Evolutionary conservation across 164 flowering plant genomes (phyloP).

Genomic region (Liquidambar formosana): DNA sequence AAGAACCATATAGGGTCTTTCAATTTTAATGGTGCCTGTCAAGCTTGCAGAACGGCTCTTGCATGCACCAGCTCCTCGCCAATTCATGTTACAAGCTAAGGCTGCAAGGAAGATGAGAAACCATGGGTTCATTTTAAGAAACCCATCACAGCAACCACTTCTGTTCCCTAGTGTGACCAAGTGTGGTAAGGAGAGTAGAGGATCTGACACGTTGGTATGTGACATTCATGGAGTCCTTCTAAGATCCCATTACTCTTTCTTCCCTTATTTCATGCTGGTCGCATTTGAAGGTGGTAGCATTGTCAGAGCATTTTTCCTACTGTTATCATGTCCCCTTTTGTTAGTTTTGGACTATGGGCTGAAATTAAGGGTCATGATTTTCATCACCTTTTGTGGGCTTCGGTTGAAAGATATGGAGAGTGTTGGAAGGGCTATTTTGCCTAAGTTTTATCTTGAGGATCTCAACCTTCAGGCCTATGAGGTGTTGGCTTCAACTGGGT

Average conservation of each 20-base stretch:
- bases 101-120: conserved; percentile 56
- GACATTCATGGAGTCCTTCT: conserved; percentile 56
- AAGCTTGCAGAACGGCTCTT: conserved; percentile 54
- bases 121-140: conserved; percentile 29
- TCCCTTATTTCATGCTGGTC: conserved; percentile 85
- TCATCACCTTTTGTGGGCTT: conserved; percentile 72
- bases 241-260: conserved; percentile 52
- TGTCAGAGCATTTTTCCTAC: conserved; percentile 63
- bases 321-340: conserved; percentile 45
- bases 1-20: conserved; percentile 35
- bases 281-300: conserved; percentile 81
- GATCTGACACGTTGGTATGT: conserved; percentile 54
- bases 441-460: conserved; percentile 75
- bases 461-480: conserved; percentile 51
- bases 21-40: conserved; percentile 44
- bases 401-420: conserved; percentile 43
- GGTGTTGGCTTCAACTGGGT: conserved; percentile 38
- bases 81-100: conserved; percentile 49
- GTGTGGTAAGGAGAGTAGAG: conserved; percentile 25
- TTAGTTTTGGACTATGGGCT: conserved; percentile 38
- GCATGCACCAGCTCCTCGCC: conserved; percentile 52
- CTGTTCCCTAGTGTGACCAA: conserved; percentile 44
- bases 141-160: conserved; percentile 12
- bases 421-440: conserved; percentile 69
- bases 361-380: conserved; percentile 54